Percentiles rank a stretch among this genome's conserved stretches.
phyloP scores from a whole-genome alignment of 2,329 filamentous ascomycete species.

The Ilyonectria mors-panacis region DNA sequence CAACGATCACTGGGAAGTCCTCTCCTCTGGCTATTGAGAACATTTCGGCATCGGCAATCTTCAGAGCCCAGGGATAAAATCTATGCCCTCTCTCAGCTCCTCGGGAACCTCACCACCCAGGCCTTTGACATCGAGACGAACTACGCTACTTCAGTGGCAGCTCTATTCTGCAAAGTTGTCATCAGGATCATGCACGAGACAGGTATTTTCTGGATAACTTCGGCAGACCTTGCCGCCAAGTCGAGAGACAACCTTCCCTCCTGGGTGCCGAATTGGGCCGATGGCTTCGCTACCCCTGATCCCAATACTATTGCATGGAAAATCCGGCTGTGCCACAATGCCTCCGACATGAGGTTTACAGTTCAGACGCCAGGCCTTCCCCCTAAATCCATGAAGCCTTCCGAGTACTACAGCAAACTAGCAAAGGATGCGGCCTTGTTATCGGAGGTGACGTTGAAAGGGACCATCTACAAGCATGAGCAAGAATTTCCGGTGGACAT shows the following conservation, averaged over 20 bases:
- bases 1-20: conserved; percentile 35
- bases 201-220: conserved; percentile 41
- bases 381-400: conserved; percentile 11
- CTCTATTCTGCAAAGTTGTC: conserved; percentile 30
- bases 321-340: conserved; percentile 41
- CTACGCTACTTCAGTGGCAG: conserved; percentile 27
- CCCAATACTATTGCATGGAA: conserved; percentile 28
- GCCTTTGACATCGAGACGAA: conserved; percentile 14
- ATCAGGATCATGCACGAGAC: conserved; percentile 37
- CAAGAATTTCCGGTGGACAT: conserved; percentile 1
- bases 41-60: conserved; percentile 34
- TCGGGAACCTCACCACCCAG: conserved; percentile 27
- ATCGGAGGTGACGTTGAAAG: conserved; percentile 14
- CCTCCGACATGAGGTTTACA: conserved; percentile 19
- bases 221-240: conserved; percentile 34
- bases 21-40: conserved; percentile 38
- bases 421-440: background rate
- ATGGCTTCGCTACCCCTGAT: conserved; percentile 29
- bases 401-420: conserved; percentile 21
- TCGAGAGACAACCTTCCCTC: conserved; percentile 38
- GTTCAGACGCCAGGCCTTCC: background rate
- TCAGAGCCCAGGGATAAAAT: conserved; percentile 42
- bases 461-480: background rate
- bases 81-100: conserved; percentile 31
- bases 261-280: conserved; percentile 42